Conservation (phyloP, 2,329 filamentous ascomycete species). For the Teratosphaeriaceae sp. region DNA sequence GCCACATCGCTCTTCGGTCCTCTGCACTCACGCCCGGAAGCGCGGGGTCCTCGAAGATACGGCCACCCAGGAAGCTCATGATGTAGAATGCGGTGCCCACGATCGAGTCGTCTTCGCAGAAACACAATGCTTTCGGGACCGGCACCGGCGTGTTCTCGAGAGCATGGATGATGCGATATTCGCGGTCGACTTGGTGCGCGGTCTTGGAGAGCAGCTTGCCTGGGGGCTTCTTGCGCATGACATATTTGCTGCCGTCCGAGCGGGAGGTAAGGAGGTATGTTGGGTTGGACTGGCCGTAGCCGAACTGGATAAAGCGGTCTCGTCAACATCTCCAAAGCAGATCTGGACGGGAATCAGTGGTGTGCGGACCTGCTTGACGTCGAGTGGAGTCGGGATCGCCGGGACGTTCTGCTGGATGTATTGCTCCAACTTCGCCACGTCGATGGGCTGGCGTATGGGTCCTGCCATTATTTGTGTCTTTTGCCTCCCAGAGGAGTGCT, state of each 20-base stretch:
- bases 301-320: constrained; percentile 56
- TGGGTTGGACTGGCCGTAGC: constrained; percentile 94
- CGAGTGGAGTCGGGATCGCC: constrained; percentile 72
- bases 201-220: constrained; percentile 87
- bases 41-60: constrained; percentile 84
- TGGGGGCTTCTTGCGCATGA: constrained; percentile 97
- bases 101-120: constrained; percentile 75
- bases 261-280: constrained; percentile 83
- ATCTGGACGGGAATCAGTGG: not conserved
- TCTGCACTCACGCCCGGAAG: constrained; percentile 64
- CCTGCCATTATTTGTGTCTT: constrained; percentile 60
- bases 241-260: constrained; percentile 63
- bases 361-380: constrained; percentile 71
- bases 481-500: constrained; percentile 3
- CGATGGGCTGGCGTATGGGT: constrained; percentile 81
- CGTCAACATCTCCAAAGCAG: too few relatives aligned
- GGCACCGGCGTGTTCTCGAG: constrained; percentile 74
- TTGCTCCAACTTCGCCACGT: constrained; percentile 67
- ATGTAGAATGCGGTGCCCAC: constrained; percentile 94
- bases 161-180: constrained; percentile 85
- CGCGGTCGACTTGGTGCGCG: constrained; percentile 92
- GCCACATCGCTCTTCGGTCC: constrained; percentile 77
- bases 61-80: constrained; percentile 91
- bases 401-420: constrained; percentile 77
- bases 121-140: constrained; percentile 72